phyloP scores from a whole-genome alignment of 2,329 filamentous ascomycete genomes.

The Xylaria sp. region DNA sequence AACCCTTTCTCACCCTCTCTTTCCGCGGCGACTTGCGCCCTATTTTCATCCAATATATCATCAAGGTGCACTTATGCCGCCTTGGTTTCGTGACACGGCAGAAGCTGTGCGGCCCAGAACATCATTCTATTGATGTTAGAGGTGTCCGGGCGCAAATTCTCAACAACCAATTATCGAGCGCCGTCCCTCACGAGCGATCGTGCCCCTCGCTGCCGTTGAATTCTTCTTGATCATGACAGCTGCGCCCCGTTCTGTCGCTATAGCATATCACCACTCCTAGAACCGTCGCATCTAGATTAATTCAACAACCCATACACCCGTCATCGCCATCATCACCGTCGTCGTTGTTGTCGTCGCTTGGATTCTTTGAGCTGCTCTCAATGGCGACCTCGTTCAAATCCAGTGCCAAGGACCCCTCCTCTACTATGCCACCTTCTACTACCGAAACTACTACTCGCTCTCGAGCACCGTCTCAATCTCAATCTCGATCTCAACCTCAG shows the following conservation, averaged over 20 bases:
- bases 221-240: constrained; percentile 37
- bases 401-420: constrained; percentile 42
- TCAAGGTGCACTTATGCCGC: constrained; percentile 40
- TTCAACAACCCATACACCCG: neutral
- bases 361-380: constrained; percentile 43
- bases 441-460: constrained; percentile 31
- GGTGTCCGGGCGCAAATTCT: constrained; percentile 27
- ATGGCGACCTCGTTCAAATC: constrained; percentile 34
- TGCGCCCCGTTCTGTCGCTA: constrained; percentile 30
- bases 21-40: constrained; percentile 15
- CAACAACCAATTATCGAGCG: constrained; percentile 17
- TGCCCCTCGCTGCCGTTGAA: constrained; percentile 7
- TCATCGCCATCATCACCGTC: neutral
- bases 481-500: constrained; percentile 24
- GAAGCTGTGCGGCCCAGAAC: constrained; percentile 41
- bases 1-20: constrained; percentile 13
- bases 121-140: constrained; percentile 31
- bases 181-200: constrained; percentile 9
- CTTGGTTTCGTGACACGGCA: constrained; percentile 43
- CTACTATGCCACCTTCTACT: constrained; percentile 32
- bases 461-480: constrained; percentile 30
- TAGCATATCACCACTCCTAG: constrained; percentile 17
- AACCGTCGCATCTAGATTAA: neutral
- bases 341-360: neutral
- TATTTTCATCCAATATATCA: constrained; percentile 22